A percentile compares a stretch with the other conserved stretches of the same genome.
Evolutionary conservation across 345 rosid genomes (phyloP).

Genomic region (Salix udensis): DNA sequence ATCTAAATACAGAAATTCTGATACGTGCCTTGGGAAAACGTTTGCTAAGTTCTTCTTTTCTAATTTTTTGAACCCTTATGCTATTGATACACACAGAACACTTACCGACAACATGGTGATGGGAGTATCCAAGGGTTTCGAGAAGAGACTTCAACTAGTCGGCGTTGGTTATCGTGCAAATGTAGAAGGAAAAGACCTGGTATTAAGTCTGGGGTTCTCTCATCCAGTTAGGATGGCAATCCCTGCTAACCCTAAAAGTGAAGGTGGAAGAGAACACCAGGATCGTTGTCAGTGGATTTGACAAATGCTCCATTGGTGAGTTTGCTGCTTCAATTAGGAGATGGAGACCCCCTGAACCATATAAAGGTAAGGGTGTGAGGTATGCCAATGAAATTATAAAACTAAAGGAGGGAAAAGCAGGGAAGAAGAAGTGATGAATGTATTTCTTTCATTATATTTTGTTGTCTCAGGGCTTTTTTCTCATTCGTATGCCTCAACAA

Average conservation of each 20-base stretch:
- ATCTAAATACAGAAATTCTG: neutral
- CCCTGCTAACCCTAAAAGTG: constrained; percentile 64
- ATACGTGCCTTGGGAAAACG: neutral
- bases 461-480: neutral
- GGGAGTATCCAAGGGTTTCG: constrained; percentile 97
- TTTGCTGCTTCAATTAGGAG: constrained; percentile 86
- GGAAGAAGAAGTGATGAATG: constrained; percentile 70
- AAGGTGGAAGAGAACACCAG: constrained; percentile 88
- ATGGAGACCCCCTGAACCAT: constrained; percentile 98
- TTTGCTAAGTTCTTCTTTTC: neutral
- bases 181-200: constrained; percentile 77
- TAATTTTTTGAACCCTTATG: neutral
- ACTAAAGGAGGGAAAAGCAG: constrained; percentile 95
- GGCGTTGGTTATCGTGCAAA: constrained; percentile 92
- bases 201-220: constrained; percentile 81
- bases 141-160: constrained; percentile 74
- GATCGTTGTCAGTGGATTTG: constrained; percentile 66
- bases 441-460: neutral
- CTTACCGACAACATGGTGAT: constrained; percentile 92
- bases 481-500: neutral
- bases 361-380: constrained; percentile 94
- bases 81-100: constrained; percentile 44
- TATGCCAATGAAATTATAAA: constrained; percentile 72
- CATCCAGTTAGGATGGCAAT: constrained; percentile 88
- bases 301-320: constrained; percentile 68